A percentile compares a stretch with the other conserved stretches of the same genome.
Evolutionary conservation across 177 flowering plant species (phyloP).

Genomic region (Vitis hybrid): DNA sequence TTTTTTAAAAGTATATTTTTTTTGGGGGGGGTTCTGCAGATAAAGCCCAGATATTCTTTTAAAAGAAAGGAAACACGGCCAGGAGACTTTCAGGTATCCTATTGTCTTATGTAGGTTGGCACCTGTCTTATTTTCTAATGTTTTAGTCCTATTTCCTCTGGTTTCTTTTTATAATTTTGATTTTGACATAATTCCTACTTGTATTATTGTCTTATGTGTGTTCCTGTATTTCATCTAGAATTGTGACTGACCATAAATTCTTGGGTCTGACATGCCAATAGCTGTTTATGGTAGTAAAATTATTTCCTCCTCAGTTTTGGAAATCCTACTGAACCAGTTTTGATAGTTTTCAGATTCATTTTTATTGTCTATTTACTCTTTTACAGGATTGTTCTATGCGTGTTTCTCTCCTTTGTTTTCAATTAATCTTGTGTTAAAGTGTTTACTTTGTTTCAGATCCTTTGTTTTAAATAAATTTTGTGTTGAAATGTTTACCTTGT

Average conservation of each 20-base stretch:
- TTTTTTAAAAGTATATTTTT: slow-evolving; percentile 1
- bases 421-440: no score
- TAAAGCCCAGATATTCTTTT: slow-evolving; percentile 88
- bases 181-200: not conserved
- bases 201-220: not conserved
- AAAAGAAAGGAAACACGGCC: slow-evolving; percentile 87
- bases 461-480: no score
- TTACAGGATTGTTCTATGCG: no score
- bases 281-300: no score
- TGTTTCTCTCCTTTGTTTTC: no score
- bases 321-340: not conserved
- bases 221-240: not conserved
- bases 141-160: not conserved
- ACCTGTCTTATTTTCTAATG: not conserved
- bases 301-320: no score
- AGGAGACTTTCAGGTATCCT: slow-evolving; percentile 82
- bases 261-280: no score
- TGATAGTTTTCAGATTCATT: not conserved
- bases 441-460: no score
- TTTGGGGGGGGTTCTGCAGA: slow-evolving; percentile 37
- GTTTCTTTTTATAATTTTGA: not conserved
- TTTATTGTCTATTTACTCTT: not conserved
- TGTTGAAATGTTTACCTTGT: not conserved
- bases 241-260: not conserved
- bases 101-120: not conserved